Percentiles rank a stretch among this genome's conserved stretches.
These are phyloP conservation scores for Fraxinus sp. DNA, from an alignment of 305 asterid genomes.

Conservation along the genomic window DNA sequence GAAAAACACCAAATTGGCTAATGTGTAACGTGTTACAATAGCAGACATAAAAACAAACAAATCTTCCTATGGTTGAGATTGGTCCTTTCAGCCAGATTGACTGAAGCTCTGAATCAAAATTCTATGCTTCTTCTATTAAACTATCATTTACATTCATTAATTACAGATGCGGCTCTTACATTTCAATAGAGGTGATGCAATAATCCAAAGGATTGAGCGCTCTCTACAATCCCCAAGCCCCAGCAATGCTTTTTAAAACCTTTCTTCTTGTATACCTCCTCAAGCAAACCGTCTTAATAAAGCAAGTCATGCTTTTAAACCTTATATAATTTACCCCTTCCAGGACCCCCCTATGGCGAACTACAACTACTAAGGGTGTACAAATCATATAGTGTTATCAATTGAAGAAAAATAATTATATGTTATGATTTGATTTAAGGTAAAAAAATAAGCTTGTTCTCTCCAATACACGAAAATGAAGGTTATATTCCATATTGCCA, in stretches of 20 bases:
- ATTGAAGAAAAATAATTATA: neutral
- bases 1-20: neutral
- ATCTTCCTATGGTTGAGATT: neutral
- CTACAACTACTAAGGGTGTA: neutral
- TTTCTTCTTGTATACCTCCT: neutral
- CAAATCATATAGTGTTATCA: neutral
- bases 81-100: neutral
- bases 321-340: neutral
- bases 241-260: neutral
- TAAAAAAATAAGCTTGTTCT: neutral
- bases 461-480: constrained; percentile 8
- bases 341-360: neutral
- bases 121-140: neutral
- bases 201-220: neutral
- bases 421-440: neutral
- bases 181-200: neutral
- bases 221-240: neutral
- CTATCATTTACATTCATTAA: neutral
- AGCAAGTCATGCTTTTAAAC: neutral
- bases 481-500: neutral
- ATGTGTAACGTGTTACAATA: neutral
- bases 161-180: neutral
- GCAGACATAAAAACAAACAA: neutral
- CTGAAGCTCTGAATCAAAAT: neutral
- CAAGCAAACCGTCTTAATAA: neutral